Percentiles rank a stretch among this genome's conserved stretches.
These are phyloP conservation scores for Durotheca rogersii DNA, from an alignment of 495 filamentous ascomycete species.

Conservation along the genomic window DNA sequence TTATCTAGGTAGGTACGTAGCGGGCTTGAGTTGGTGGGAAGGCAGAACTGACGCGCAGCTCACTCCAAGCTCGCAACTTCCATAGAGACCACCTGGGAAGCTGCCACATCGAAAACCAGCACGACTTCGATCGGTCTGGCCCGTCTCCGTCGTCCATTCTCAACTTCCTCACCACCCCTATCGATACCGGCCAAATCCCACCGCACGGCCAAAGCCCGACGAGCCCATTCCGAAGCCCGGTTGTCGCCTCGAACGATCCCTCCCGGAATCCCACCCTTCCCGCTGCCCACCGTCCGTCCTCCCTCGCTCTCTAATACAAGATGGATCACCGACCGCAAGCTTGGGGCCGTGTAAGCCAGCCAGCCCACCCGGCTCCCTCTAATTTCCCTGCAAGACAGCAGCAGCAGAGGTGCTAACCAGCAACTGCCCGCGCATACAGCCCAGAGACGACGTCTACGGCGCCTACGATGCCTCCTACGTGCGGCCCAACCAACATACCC, in stretches of 20 bases:
- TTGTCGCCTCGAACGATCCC: background rate
- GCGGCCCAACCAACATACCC: constrained; percentile 73
- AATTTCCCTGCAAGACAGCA: constrained; percentile 4
- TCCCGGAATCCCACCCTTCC: background rate
- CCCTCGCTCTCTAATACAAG: constrained; percentile 4
- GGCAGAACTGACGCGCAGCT: constrained; percentile 40
- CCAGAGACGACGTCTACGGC: constrained; percentile 93
- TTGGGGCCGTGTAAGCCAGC: constrained; percentile 83
- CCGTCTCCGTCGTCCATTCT: constrained; percentile 1
- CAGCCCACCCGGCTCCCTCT: constrained; percentile 5
- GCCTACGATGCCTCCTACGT: constrained; percentile 86
- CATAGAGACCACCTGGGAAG: background rate
- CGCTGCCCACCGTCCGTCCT: background rate
- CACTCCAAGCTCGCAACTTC: constrained; percentile 10
- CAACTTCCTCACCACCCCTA: constrained; percentile 6
- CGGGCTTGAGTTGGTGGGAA: too few species aligned
- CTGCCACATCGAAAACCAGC: constrained; percentile 21
- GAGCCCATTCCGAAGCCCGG: constrained; percentile 3
- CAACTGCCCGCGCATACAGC: constrained; percentile 54
- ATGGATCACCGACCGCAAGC: constrained; percentile 97
- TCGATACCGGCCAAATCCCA: constrained; percentile 4
- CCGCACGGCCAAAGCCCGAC: constrained; percentile 4
- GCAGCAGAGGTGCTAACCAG: constrained; percentile 6
- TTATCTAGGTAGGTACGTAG: background rate
- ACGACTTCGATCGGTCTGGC: constrained; percentile 21